Conservation (phyloP, 495 filamentous ascomycete genomes). For the Staphylotrichum tortipilum region DNA sequence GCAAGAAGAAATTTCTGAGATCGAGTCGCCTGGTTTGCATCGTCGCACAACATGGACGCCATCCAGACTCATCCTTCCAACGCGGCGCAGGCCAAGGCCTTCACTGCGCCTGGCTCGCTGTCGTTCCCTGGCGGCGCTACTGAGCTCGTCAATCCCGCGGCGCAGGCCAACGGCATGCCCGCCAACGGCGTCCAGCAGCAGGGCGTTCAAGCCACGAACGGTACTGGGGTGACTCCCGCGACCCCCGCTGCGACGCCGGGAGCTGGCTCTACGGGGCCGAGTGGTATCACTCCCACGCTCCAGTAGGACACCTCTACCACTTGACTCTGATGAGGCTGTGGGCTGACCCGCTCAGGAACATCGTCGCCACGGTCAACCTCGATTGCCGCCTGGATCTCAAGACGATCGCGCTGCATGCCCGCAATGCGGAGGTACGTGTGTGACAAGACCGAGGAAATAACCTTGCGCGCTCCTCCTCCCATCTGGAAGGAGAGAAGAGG, state of each 20-base stretch:
- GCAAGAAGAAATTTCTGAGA: conserved; percentile 3
- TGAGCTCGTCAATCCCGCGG: conserved; percentile 66
- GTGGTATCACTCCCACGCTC: conserved; percentile 90
- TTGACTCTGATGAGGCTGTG: conserved; percentile 24
- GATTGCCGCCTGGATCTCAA: conserved; percentile 97
- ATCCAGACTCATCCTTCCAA: conserved; percentile 84
- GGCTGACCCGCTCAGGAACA: conserved; percentile 81
- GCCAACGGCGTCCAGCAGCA: conserved; percentile 51
- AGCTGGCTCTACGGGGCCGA: conserved; percentile 62
- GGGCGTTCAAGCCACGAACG: conserved; percentile 47
- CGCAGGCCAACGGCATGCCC: conserved; percentile 34
- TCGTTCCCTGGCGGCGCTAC: conserved; percentile 79
- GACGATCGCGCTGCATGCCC: conserved; percentile 96
- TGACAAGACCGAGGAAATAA: too few relatives aligned
- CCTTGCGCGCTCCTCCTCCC: conserved; percentile 11
- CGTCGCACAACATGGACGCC: conserved; percentile 60
- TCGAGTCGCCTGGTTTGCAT: conserved; percentile 14
- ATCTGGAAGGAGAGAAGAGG: conserved; percentile 2
- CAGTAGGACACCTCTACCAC: conserved; percentile 64
- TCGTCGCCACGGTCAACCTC: conserved; percentile 98
- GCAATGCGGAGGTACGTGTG: conserved; percentile 70
- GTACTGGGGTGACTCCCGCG: conserved; percentile 85
- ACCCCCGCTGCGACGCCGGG: conserved; percentile 92
- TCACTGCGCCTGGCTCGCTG: conserved; percentile 79
- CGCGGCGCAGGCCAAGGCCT: conserved; percentile 82